Evolutionary conservation across 129 eudicot species (phyloP).

Genomic region (Pittosporum tobira): DNA sequence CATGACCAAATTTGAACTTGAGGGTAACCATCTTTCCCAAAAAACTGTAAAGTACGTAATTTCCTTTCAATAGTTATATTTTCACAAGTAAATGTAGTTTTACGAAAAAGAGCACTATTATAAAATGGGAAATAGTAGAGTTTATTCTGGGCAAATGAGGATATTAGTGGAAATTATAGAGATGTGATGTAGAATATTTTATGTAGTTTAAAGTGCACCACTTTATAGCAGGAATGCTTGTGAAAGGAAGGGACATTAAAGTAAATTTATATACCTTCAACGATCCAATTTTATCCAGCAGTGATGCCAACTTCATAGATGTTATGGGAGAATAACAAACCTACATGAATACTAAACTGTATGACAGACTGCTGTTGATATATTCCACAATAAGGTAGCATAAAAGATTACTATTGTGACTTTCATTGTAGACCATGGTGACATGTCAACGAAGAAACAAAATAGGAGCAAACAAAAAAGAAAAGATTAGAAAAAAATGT

Average conservation of each 20-base stretch:
- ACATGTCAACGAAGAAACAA: neutral
- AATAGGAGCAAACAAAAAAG: no score
- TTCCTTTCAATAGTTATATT: no score
- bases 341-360: conserved; percentile 19
- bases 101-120: no score
- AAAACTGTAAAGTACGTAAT: neutral
- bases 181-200: no score
- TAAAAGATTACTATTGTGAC: neutral
- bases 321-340: conserved; percentile 49
- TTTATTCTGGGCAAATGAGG: no score
- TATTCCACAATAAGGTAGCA: neutral
- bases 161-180: no score
- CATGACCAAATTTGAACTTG: neutral
- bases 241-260: neutral
- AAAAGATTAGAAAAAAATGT: neutral
- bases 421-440: neutral
- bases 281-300: conserved; percentile 62
- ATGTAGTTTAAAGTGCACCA: no score
- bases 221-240: neutral
- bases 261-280: conserved; percentile 46
- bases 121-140: no score
- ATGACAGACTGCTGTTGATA: neutral
- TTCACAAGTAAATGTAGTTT: no score
- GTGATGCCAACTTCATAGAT: conserved; percentile 53
- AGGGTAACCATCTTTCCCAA: neutral